A percentile compares a stretch with the other conserved stretches of the same genome.
phyloP scores from a whole-genome alignment of 805 yeast genomes.

The Myxozyma kluyveri region DNA sequence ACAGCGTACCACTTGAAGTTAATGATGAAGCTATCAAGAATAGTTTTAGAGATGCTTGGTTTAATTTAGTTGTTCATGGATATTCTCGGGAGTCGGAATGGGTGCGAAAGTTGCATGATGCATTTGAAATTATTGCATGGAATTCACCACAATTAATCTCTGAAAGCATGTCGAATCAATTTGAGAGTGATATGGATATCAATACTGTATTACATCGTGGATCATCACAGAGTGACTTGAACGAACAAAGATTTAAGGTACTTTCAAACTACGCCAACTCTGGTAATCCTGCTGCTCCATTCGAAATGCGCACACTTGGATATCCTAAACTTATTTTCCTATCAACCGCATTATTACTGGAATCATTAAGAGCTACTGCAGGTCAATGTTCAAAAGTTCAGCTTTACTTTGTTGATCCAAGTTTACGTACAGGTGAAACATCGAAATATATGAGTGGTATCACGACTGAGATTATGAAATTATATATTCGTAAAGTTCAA shows the following conservation, averaged over 20 bases:
- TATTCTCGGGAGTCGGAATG: slow-evolving; percentile 60
- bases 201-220: slow-evolving; percentile 89
- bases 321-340: slow-evolving; percentile 82
- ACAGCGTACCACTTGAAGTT: slow-evolving; percentile 43
- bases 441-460: slow-evolving; percentile 66
- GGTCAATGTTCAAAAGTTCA: slow-evolving; percentile 81
- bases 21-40: slow-evolving; percentile 52
- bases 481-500: slow-evolving; percentile 33
- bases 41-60: slow-evolving; percentile 87
- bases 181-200: slow-evolving; percentile 88
- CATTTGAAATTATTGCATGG: slow-evolving; percentile 71
- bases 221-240: slow-evolving; percentile 75
- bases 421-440: slow-evolving; percentile 64
- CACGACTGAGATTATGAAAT: slow-evolving; percentile 51
- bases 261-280: slow-evolving; percentile 44
- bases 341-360: slow-evolving; percentile 76
- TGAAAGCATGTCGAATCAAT: slow-evolving; percentile 71
- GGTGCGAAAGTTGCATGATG: slow-evolving; percentile 46
- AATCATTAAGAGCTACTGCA: slow-evolving; percentile 68
- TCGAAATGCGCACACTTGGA: slow-evolving; percentile 55
- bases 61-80: slow-evolving; percentile 89
- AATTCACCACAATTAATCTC: slow-evolving; percentile 86
- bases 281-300: slow-evolving; percentile 42
- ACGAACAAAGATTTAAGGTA: slow-evolving; percentile 65
- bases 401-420: slow-evolving; percentile 82